Conservation (phyloP, 768 basidiomycete genomes). For the Amanita polypyramis region DNA sequence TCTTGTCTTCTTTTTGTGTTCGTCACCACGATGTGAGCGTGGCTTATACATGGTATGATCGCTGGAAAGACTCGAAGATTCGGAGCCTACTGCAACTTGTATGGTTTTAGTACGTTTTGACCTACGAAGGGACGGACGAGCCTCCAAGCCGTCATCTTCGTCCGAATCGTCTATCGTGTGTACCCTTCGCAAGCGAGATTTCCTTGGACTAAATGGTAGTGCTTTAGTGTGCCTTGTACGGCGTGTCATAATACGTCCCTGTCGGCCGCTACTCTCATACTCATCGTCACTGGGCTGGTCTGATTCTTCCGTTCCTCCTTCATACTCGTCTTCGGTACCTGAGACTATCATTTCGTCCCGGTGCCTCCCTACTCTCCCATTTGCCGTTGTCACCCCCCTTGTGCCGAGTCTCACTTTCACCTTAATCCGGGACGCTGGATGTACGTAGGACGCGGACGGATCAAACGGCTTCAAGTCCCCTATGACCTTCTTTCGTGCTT, state of each 20-base stretch:
- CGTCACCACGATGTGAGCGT: conserved; percentile 7
- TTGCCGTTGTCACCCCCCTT: conserved; percentile 18
- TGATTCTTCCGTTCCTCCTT: conserved; percentile 12
- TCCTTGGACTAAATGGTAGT: conserved; percentile 63
- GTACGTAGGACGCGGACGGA: conserved; percentile 46
- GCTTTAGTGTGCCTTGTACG: conserved; percentile 15
- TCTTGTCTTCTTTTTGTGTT: neutral
- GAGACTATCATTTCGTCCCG: conserved; percentile 11
- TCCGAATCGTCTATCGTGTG: conserved; percentile 27
- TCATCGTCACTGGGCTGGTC: conserved; percentile 20
- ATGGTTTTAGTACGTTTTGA: conserved; percentile 34
- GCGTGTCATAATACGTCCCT: conserved; percentile 12
- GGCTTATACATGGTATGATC: conserved; percentile 24
- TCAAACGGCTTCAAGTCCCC: conserved; percentile 45
- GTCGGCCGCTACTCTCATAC: conserved; percentile 14
- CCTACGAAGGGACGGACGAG: conserved; percentile 25
- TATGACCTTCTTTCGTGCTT: conserved; percentile 36
- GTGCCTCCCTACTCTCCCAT: conserved; percentile 17
- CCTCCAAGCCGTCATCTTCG: conserved; percentile 17
- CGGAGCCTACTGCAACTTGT: conserved; percentile 25
- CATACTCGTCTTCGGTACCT: conserved; percentile 23
- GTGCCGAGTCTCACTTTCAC: conserved; percentile 22
- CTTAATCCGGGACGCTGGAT: conserved; percentile 47
- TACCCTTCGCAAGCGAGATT: conserved; percentile 34
- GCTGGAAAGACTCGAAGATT: conserved; percentile 16